Conservation (phyloP, 257 asterid species). For the Solanum habrochaites region DNA sequence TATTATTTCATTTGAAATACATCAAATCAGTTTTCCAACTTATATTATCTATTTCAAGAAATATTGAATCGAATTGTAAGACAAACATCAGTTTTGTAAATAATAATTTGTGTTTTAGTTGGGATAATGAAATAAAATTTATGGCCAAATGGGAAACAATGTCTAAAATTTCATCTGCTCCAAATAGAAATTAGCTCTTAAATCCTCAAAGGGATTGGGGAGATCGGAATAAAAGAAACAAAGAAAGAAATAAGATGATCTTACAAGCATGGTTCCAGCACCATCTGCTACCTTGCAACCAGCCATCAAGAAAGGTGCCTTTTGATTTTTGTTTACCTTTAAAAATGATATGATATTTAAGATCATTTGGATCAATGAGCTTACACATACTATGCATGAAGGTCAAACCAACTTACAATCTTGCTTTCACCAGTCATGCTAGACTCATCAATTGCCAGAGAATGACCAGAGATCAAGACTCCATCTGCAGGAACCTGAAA, state of each 20-base stretch:
- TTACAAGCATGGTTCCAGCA: conserved; percentile 91
- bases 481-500: conserved; percentile 93
- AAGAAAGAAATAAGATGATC: neutral
- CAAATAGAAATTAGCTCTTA: neutral
- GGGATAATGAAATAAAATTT: neutral
- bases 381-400: conserved; percentile 7
- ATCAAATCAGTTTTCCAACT: neutral
- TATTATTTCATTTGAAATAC: neutral
- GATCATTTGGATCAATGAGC: conserved; percentile 10
- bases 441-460: conserved; percentile 91
- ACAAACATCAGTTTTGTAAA: neutral
- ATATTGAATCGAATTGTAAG: neutral
- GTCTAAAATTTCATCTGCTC: neutral
- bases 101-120: neutral
- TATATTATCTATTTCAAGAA: neutral
- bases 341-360: conserved; percentile 3
- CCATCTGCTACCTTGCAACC: conserved; percentile 99
- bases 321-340: conserved; percentile 71
- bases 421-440: conserved; percentile 99
- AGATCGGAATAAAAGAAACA: neutral
- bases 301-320: conserved; percentile 84
- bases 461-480: conserved; percentile 65
- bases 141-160: neutral
- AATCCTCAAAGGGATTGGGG: neutral
- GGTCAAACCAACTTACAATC: conserved; percentile 61